A percentile compares a stretch with the other conserved stretches of the same genome.
phyloP scores from a whole-genome alignment of 192 early-diverging fungal species.

The Chytriomyces hyalinus region DNA sequence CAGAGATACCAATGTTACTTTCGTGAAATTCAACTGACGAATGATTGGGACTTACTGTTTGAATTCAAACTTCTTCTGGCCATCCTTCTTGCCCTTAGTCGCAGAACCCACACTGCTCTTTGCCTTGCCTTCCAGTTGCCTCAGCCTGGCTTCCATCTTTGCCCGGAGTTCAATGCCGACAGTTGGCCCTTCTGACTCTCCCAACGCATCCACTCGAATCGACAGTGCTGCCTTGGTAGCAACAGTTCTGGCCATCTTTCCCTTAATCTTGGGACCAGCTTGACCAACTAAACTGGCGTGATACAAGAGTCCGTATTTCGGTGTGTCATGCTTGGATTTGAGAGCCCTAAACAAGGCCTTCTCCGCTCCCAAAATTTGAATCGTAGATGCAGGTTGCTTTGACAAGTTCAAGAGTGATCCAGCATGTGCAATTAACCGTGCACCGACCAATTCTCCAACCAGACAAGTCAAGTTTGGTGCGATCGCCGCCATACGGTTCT shows the following conservation, averaged over 20 bases:
- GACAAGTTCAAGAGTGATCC: constrained; percentile 94
- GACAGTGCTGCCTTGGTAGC: constrained; percentile 91
- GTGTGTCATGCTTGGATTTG: constrained; percentile 95
- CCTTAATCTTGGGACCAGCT: constrained; percentile 94
- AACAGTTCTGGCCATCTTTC: constrained; percentile 94
- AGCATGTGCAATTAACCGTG: constrained; percentile 95
- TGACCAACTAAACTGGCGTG: constrained; percentile 97
- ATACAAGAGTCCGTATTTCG: constrained; percentile 98
- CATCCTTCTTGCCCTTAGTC: constrained; percentile 71
- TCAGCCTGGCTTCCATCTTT: constrained; percentile 86
- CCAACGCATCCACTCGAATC: constrained; percentile 89
- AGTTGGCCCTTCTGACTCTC: constrained; percentile 65
- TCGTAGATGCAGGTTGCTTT: constrained; percentile 96
- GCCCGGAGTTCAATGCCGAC: constrained; percentile 85
- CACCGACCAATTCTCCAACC: constrained; percentile 95
- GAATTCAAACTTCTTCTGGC: constrained; percentile 68
- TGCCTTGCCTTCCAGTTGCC: constrained; percentile 86
- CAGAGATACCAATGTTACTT: constrained; percentile 29
- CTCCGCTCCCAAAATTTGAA: constrained; percentile 97
- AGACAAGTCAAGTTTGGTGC: constrained; percentile 76
- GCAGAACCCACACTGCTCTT: constrained; percentile 62
- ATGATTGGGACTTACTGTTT: constrained; percentile 14
- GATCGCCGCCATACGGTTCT: constrained; percentile 88
- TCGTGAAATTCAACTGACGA: background rate
- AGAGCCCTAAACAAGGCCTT: constrained; percentile 98